Evolutionary conservation across 768 basidiomycete genomes (phyloP), one percentile per base, ranked within the genome.

Genomic region (Suillus decipiens): DNA sequence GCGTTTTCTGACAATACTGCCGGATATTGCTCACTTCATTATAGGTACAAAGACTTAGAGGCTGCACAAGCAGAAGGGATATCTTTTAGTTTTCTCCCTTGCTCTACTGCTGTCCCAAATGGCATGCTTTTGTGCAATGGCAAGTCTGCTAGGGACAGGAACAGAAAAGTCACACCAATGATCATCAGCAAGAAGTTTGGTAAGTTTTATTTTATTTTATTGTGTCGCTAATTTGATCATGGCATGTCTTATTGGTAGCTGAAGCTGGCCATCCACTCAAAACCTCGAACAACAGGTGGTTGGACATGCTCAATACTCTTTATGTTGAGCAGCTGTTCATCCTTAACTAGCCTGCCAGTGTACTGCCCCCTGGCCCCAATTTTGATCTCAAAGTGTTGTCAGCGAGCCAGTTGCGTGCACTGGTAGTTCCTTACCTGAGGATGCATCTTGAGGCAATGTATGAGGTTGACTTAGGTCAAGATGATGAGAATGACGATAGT

Each of bases 381-480:
- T 50, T 50, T 50, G 28, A 50, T 50, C 48, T 50, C 24, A 50
- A 50, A 50, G 28, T 14, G 3, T 28, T 50, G 48, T 50, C 28
- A 15, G 48, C 28, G 14, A 50, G 48, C 24, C 48, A 50, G 48
- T 31, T 50, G 48, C 2, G 14, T 50, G 48, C 48, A 50, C 24
- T 50, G 48, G 48, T 50, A 31, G 48, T 15, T 50, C 48, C 48
- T 50, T 50, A 50, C 24, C 47, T n/a, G n/a, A n/a, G n/a, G n/a
- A n/a, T n/a, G n/a, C n/a, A n/a, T n/a, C n/a, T n/a, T n/a, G n/a
- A n/a, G 47, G 47, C 24, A 14, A 48, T 48, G 47, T 48, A 48
- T 6, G 24, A 48, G 47, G 47, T 24, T 48, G 47, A 48, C 24
- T 48, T 48, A 24, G 47, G 47, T 24, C 47, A 48, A 48, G 47